A percentile compares a stretch with the other conserved stretches of the same genome.
Evolutionary conservation across 257 asterid species (phyloP).

Genomic region (Jacaranda mimosifolia): DNA sequence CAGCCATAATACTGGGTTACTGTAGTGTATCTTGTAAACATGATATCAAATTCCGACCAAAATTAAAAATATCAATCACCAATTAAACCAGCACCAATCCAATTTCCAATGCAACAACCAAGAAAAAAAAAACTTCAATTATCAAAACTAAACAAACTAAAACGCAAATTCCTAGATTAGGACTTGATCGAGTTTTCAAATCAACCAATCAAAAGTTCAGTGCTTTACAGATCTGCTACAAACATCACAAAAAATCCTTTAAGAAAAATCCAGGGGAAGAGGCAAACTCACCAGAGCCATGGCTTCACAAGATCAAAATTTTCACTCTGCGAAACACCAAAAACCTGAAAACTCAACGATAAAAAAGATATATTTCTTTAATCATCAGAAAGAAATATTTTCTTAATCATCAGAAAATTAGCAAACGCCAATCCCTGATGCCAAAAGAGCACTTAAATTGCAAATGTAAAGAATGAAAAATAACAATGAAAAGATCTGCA

Average conservation of each 20-base stretch:
- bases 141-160: neutral
- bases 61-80: neutral
- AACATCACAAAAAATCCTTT: neutral
- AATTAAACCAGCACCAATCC: neutral
- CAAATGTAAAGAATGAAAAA: neutral
- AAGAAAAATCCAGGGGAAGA: neutral
- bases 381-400: neutral
- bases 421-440: neutral
- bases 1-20: neutral
- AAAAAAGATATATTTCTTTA: neutral
- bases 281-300: conserved; percentile 74
- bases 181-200: neutral
- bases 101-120: neutral
- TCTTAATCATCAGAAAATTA: neutral
- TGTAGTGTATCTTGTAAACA: neutral
- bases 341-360: conserved; percentile 31
- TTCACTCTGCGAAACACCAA: conserved; percentile 11
- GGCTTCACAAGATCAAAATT: conserved; percentile 41
- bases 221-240: conserved; percentile 38
- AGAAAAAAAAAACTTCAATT: neutral
- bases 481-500: neutral
- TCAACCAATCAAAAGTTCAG: conserved; percentile 4
- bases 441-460: neutral
- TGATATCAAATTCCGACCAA: neutral
- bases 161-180: conserved; percentile 1